Evolutionary conservation across 139 green algal species (phyloP), one percentile per base, ranked within the genome.

Genomic region (Prasinococcaceae sp.): DNA sequence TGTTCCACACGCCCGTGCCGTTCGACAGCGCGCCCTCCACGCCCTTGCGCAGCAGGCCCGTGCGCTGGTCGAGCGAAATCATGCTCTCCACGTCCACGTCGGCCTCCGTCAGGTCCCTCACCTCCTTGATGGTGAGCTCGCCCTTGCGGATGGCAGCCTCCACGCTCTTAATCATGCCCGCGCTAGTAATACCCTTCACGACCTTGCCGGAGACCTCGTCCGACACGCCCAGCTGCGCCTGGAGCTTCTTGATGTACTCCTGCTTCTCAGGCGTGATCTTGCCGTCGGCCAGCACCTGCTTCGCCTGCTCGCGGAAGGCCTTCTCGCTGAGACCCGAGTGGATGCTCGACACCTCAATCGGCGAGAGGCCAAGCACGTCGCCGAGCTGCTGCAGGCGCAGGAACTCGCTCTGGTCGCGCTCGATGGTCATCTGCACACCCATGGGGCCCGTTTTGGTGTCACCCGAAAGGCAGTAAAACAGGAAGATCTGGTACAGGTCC

Each of bases 401-500:
- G 58, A 93, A 93, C 62, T 93, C 84, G 40, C 32, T 60, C 43
- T 74, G 50, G 57, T 93, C 84, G 2, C 82, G 66, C 72, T 92
- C 74, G 38, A 83, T 49, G 22, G 67, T 58, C 19, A 75, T 69
- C 28, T 41, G 63, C 1, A 80, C 75, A 25, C 90, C 90, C 74
- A 98, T 92, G 23, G 89, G 82, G 42, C 93, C 75, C 50, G 80
- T 69, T 23, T 92, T 70, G 22, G 88, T 79, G 35, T 98, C 84
- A 25, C 87, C 82, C 6, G 61, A 69, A 50, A 79, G 58, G 57
- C 67, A 76, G 46, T 67, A 79, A 55, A 97, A 77, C 25, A 98
- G 76, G 76, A 93, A 98, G 53, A 85, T 85, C 57, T 79, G 77
- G 76, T 98, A 98, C 43, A 95, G 79, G 55, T 94, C 83, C 26